These are phyloP conservation scores for Diaporthe citrichinensis DNA, from an alignment of 2,329 filamentous ascomycete species.

Conservation along the genomic window DNA sequence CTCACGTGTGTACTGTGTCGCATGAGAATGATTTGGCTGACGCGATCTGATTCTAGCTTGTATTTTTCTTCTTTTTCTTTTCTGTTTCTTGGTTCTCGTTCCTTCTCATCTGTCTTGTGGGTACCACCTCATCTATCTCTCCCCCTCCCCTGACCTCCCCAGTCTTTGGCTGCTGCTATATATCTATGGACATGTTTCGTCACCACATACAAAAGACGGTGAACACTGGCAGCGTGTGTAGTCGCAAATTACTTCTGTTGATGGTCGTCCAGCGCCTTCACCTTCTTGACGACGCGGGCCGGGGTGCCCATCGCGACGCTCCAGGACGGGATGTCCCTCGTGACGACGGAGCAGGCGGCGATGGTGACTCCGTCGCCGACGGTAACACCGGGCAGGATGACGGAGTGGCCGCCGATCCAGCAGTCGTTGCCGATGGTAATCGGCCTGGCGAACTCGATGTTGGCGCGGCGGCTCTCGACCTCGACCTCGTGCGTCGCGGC, in stretches of 20 bases:
- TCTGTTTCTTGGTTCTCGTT: neutral
- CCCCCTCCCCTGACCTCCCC: neutral
- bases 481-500: conserved; percentile 81
- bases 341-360: conserved; percentile 20
- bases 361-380: conserved; percentile 21
- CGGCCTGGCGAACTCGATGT: conserved; percentile 61
- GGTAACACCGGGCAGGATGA: conserved; percentile 22
- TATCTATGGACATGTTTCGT: neutral
- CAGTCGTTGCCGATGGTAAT: conserved; percentile 48
- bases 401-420: conserved; percentile 27
- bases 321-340: conserved; percentile 59
- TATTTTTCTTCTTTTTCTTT: neutral
- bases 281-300: conserved; percentile 62
- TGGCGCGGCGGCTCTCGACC: conserved; percentile 61
- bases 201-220: neutral
- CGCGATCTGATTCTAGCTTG: neutral
- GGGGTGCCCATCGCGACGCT: conserved; percentile 63
- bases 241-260: neutral
- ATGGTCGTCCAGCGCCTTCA: conserved; percentile 43
- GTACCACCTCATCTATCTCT: neutral
- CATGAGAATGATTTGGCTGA: neutral
- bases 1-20: too few relatives aligned
- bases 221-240: neutral
- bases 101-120: neutral
- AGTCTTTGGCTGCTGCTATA: too few relatives aligned